phyloP scores from a whole-genome alignment of 1,284 basidiomycete genomes.

The Ustilago lituana region DNA sequence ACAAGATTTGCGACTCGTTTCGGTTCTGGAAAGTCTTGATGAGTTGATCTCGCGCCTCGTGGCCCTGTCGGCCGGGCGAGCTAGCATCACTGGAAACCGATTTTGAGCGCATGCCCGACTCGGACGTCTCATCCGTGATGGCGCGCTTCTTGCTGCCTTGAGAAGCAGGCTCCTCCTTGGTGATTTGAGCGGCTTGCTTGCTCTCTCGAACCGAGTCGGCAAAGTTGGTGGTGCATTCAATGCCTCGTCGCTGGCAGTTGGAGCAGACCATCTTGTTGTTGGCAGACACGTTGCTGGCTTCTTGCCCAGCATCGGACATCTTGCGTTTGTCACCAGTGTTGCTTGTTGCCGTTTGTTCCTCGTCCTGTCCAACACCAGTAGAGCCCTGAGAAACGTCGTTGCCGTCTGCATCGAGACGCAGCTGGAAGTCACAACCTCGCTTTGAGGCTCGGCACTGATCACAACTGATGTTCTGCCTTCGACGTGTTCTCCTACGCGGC shows the following conservation, averaged over 20 bases:
- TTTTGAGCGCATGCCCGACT: conserved; percentile 36
- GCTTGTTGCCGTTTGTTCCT: conserved; percentile 9
- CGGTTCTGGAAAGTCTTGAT: conserved; percentile 28
- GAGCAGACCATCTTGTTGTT: conserved; percentile 40
- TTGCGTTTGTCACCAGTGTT: conserved; percentile 44
- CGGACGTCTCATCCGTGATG: conserved; percentile 29
- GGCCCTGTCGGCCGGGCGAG: conserved; percentile 12
- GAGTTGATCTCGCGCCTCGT: conserved; percentile 26
- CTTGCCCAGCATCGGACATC: conserved; percentile 37
- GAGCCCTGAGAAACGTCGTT: conserved; percentile 22
- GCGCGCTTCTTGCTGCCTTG: conserved; percentile 42
- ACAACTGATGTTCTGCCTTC: conserved; percentile 53
- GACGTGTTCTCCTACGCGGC: conserved; percentile 36
- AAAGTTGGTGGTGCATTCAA: conserved; percentile 53
- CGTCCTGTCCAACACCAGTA: conserved; percentile 2
- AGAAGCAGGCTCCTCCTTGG: conserved; percentile 23
- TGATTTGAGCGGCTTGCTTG: conserved; percentile 37
- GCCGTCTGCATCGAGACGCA: conserved; percentile 46
- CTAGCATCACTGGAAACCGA: conserved; percentile 34
- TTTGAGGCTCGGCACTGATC: conserved; percentile 53
- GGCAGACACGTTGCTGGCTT: background rate
- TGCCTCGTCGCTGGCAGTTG: conserved; percentile 50
- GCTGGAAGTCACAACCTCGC: conserved; percentile 50
- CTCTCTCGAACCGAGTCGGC: conserved; percentile 46
- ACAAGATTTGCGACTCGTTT: conserved; percentile 31